These are phyloP conservation scores for Tuber microsphaerosporum DNA, from an alignment of 495 filamentous ascomycete genomes.

Conservation along the genomic window DNA sequence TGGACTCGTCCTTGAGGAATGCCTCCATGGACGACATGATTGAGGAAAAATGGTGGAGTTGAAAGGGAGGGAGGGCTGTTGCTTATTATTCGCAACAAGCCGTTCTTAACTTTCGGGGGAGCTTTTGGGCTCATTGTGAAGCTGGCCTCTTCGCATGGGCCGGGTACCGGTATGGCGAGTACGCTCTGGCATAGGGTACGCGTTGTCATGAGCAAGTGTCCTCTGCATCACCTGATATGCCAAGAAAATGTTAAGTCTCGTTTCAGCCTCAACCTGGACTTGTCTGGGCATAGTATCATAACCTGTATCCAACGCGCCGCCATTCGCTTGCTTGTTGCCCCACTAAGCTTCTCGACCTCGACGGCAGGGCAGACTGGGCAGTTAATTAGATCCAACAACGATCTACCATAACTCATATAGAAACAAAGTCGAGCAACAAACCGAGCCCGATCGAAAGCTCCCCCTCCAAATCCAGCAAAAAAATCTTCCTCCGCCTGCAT, in stretches of 20 bases:
- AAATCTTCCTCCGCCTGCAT: neutral
- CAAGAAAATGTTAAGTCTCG: neutral
- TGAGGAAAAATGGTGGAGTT: conserved; percentile 24
- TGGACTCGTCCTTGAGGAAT: conserved; percentile 60
- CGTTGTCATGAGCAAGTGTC: neutral
- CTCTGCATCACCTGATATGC: neutral
- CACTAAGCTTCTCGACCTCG: neutral
- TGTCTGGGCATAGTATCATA: neutral
- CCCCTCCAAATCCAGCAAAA: neutral
- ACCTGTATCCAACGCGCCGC: neutral
- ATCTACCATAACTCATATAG: conserved; percentile 11
- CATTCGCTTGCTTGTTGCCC: neutral
- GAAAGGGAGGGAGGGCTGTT: conserved; percentile 23
- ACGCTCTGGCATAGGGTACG: neutral
- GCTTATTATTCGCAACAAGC: neutral
- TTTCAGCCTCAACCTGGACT: conserved; percentile 25
- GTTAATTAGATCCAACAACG: neutral
- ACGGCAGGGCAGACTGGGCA: neutral
- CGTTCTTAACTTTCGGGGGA: neutral
- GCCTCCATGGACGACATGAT: conserved; percentile 44
- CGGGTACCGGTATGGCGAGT: conserved; percentile 2
- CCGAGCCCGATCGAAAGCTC: neutral
- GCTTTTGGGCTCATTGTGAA: neutral
- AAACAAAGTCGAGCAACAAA: neutral
- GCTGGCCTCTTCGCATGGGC: neutral